Conservation (phyloP, 1,139 yeast genomes). For the Schizosaccharomyces versatilis region DNA sequence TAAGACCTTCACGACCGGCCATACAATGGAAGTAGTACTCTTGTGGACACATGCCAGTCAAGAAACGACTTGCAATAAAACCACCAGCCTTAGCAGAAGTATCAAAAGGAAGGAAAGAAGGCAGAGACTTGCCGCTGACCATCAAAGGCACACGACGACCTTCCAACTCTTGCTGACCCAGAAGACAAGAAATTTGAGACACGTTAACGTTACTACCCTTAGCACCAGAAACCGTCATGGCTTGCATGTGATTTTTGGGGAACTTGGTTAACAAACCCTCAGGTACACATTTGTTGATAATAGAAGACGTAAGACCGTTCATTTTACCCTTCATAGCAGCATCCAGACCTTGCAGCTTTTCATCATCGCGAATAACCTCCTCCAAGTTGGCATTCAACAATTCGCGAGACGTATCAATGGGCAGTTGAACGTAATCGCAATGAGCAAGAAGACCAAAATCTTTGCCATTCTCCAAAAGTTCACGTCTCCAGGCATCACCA, state of each 20-base stretch:
- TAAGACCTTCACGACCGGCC: slow-evolving; percentile 99
- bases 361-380: slow-evolving; percentile 84
- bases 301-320: slow-evolving; percentile 73
- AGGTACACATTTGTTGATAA: slow-evolving; percentile 85
- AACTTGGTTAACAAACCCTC: slow-evolving; percentile 86
- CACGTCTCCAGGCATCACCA: slow-evolving; percentile 76
- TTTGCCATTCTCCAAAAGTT: slow-evolving; percentile 50
- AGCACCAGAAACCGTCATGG: slow-evolving; percentile 98
- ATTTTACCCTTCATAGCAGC: slow-evolving; percentile 91
- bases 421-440: slow-evolving; percentile 75
- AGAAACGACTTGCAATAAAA: slow-evolving; percentile 88
- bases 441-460: slow-evolving; percentile 86
- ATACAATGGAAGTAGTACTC: slow-evolving; percentile 98
- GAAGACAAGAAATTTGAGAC: slow-evolving; percentile 95
- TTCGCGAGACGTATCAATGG: slow-evolving; percentile 31
- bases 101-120: slow-evolving; percentile 89
- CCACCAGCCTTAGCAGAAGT: slow-evolving; percentile 98
- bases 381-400: slow-evolving; percentile 75
- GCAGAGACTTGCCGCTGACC: slow-evolving; percentile 95
- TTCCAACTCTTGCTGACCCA: slow-evolving; percentile 97
- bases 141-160: slow-evolving; percentile 98
- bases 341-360: slow-evolving; percentile 79
- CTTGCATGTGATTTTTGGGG: slow-evolving; percentile 93
- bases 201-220: slow-evolving; percentile 97
- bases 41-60: slow-evolving; percentile 96